phyloP scores from a whole-genome alignment of 108 stramenopile genomes.

The Cylindrotheca closterium region DNA sequence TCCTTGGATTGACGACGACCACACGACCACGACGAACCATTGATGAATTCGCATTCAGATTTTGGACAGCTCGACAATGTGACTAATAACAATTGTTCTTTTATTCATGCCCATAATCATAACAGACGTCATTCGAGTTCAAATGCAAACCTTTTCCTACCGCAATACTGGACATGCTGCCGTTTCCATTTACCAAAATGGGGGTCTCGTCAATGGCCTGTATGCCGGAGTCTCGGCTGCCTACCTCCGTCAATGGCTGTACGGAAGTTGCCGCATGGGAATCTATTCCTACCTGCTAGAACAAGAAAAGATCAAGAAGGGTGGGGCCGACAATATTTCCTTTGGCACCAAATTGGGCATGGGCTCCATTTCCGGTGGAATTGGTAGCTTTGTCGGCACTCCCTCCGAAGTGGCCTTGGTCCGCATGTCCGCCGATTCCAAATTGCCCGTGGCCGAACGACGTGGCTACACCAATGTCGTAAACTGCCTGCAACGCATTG shows the following conservation, averaged over 20 bases:
- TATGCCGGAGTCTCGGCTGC: conserved; percentile 66
- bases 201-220: conserved; percentile 52
- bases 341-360: conserved; percentile 58
- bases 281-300: conserved; percentile 64
- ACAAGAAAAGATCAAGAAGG: conserved; percentile 49
- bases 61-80: no score
- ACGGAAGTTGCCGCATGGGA: conserved; percentile 69
- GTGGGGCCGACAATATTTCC: conserved; percentile 30
- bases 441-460: conserved; percentile 50
- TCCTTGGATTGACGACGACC: no score
- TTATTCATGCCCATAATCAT: neutral
- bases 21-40: no score
- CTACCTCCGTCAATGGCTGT: conserved; percentile 68
- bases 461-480: conserved; percentile 59
- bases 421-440: conserved; percentile 64
- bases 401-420: conserved; percentile 66
- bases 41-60: no score
- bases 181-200: conserved; percentile 37
- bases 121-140: conserved; percentile 59
- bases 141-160: conserved; percentile 53
- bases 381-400: conserved; percentile 70
- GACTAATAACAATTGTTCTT: no score
- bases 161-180: conserved; percentile 44
- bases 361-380: conserved; percentile 57
- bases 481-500: conserved; percentile 51